Evolutionary conservation across 768 basidiomycete genomes (phyloP).

Genomic region (Boletus rufocinnamomeus): DNA sequence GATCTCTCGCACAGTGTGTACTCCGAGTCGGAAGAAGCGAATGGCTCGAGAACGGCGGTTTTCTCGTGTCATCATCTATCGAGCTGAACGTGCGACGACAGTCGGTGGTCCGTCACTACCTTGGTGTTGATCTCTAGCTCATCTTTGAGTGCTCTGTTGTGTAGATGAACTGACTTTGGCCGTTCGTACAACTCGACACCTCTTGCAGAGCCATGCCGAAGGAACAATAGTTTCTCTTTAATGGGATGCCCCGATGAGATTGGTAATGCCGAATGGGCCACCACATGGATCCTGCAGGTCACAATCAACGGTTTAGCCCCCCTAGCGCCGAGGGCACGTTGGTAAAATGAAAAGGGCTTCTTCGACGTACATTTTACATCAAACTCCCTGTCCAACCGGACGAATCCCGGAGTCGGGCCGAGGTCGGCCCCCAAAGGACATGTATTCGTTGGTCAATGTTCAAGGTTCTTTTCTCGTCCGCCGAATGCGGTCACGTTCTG

Average conservation of each 20-base stretch:
- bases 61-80: background rate
- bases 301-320: background rate
- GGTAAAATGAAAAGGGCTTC: background rate
- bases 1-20: too few relatives aligned
- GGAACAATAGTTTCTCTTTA: background rate
- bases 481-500: background rate
- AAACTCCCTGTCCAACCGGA: background rate
- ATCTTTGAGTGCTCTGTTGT: too few relatives aligned
- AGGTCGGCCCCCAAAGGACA: background rate
- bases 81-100: background rate
- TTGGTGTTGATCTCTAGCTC: background rate
- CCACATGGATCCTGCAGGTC: background rate
- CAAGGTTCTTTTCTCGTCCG: background rate
- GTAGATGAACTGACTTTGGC: background rate
- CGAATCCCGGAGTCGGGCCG: background rate
- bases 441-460: background rate
- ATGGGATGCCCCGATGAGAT: background rate
- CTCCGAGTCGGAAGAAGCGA: background rate
- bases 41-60: background rate
- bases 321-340: background rate
- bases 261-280: background rate
- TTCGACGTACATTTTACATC: background rate
- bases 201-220: background rate
- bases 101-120: background rate
- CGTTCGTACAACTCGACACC: background rate